These are phyloP conservation scores for Zygosaccharomyces gambellarensis DNA, from an alignment of 805 yeast genomes.

Conservation along the genomic window DNA sequence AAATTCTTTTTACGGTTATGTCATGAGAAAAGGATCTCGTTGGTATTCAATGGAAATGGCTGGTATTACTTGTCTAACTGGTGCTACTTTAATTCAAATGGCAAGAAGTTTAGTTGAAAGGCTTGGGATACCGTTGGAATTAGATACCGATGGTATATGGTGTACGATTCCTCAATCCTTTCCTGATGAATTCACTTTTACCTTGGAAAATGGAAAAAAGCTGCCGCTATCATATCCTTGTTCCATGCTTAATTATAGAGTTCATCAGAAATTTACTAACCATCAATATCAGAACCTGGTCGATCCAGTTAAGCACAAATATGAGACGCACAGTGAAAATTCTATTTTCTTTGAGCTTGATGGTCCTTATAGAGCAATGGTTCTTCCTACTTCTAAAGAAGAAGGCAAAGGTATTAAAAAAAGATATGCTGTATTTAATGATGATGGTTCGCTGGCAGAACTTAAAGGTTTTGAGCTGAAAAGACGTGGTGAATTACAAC, in stretches of 20 bases:
- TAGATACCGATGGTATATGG: constrained; percentile 99
- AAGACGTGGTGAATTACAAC: constrained; percentile 90
- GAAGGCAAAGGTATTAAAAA: constrained; percentile 96
- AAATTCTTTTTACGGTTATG: constrained; percentile 96
- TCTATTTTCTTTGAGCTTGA: constrained; percentile 97
- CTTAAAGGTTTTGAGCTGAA: constrained; percentile 94
- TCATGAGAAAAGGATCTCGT: constrained; percentile 97
- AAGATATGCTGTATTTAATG: constrained; percentile 94
- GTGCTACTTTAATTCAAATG: constrained; percentile 97
- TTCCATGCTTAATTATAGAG: constrained; percentile 89
- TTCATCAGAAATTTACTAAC: constrained; percentile 86
- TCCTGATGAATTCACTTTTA: constrained; percentile 80
- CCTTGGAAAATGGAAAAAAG: constrained; percentile 70
- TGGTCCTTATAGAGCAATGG: constrained; percentile 98
- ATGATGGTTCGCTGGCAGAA: constrained; percentile 91
- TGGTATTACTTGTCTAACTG: constrained; percentile 96
- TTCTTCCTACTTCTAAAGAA: constrained; percentile 92
- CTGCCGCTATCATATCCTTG: constrained; percentile 85
- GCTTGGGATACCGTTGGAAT: constrained; percentile 89
- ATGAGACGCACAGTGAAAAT: constrained; percentile 79
- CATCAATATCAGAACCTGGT: constrained; percentile 86
- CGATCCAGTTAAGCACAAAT: constrained; percentile 62
- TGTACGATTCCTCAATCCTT: constrained; percentile 91
- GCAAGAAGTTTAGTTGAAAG: constrained; percentile 89
- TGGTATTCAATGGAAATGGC: constrained; percentile 99